A percentile compares a stretch with the other conserved stretches of the same genome.
Evolutionary conservation across 129 eudicot species (phyloP).

Genomic region (Silybum marianum): DNA sequence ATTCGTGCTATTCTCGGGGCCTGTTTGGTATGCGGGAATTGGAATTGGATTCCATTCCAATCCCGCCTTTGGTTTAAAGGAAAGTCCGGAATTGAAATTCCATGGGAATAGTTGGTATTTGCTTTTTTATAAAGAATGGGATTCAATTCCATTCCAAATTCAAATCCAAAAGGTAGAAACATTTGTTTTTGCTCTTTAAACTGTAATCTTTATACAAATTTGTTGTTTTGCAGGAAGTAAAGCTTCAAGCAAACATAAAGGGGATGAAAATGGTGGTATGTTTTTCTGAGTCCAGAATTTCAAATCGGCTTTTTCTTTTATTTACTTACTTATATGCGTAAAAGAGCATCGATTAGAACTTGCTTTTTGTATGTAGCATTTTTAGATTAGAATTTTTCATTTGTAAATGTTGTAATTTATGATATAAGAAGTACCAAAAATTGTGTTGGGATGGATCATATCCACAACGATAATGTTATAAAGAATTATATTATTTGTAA

Average conservation of each 20-base stretch:
- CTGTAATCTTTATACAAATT: neutral
- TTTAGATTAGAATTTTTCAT: neutral
- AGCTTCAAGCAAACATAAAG: conserved; percentile 24
- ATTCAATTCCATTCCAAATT: too few species aligned
- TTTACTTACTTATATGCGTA: neutral
- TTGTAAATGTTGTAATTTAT: conserved; percentile 34
- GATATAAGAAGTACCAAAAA: conserved; percentile 1
- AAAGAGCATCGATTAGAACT: conserved; percentile 8
- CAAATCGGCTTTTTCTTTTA: neutral
- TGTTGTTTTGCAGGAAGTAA: conserved; percentile 28
- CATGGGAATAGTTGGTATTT: too few species aligned
- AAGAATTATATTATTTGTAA: neutral
- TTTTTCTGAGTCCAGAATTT: conserved; percentile 5
- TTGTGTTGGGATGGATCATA: conserved; percentile 2
- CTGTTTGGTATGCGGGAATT: too few species aligned
- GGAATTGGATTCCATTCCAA: too few species aligned
- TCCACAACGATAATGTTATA: neutral
- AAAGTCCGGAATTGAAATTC: too few species aligned
- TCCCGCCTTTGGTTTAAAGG: too few species aligned
- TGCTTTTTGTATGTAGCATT: conserved; percentile 30
- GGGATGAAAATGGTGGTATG: conserved; percentile 22
- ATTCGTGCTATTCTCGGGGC: too few species aligned
- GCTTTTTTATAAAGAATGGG: too few species aligned
- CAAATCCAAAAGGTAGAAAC: neutral
- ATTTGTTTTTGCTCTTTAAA: neutral